Evolutionary conservation across 306 rosid species (phyloP), one percentile per base, ranked within the genome.

Genomic region (Sindora glabra): DNA sequence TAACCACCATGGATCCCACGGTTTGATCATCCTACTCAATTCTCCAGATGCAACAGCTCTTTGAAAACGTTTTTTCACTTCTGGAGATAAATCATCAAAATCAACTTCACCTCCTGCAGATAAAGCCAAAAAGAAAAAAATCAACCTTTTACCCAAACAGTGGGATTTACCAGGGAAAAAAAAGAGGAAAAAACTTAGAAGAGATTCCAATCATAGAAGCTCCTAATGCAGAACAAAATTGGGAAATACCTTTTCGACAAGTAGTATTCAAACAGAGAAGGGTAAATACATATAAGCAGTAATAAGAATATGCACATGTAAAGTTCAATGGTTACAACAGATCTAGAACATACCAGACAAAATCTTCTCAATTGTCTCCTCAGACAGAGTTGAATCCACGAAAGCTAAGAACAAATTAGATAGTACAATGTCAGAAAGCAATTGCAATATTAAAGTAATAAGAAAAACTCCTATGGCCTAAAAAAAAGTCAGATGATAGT

Each of bases 1-100:
- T 48, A 65, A 62, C 98, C 98, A 91, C 98, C 98, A 92, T 3
- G 96, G 95, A 65, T 92, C 98, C 95, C 95, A 92, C 63, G 98
- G 98, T 58, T 84, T 63, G 56, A 92, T 70, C 95, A 92, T 78
- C 81, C 78, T 92, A 81, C 95, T 88, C 61, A 92, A 54, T 71
- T 86, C 96, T 29, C 98, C 98, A 16, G 76, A 78, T 49, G 85
- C 90, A 74, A 88, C 58, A 15, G 98, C 98, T 76, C 95, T 81
- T 49, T 76, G 84, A 70, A 86, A 88, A 29, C 9, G 86, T 52
- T 86, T 88, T 85, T 88, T 92, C 59, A 85, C 96, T 79, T 81
- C 92, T 33, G 50, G 48, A 14, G 96, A 81, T 61, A 88, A 70
- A 80, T 81, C 98, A 68, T 86, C 90, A 62, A 88, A 78, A 71